phyloP scores from a whole-genome alignment of 352 stramenopile species.

The Phytopythium chamaehyphon region DNA sequence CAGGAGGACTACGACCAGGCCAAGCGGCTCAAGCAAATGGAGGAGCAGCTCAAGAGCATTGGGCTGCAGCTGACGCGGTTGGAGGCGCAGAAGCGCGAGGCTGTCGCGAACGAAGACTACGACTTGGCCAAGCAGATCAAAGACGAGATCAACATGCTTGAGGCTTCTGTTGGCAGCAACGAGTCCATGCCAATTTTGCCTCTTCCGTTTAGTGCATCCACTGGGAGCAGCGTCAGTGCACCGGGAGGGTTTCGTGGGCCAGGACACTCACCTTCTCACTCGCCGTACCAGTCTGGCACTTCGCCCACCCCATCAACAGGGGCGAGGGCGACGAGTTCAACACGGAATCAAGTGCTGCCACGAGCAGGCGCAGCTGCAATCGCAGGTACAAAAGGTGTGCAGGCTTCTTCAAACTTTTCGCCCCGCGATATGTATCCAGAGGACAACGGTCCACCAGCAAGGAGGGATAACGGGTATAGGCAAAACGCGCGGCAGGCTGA shows the following conservation, averaged over 20 bases:
- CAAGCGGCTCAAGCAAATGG: slow-evolving; percentile 77
- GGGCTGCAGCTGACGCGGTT: slow-evolving; percentile 85
- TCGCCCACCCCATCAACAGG: slow-evolving; percentile 3
- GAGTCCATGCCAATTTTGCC: slow-evolving; percentile 56
- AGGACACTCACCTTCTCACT: too few relatives aligned
- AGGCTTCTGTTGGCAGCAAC: slow-evolving; percentile 56
- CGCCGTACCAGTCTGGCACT: background rate
- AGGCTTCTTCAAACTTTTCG: slow-evolving; percentile 47
- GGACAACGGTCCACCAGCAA: slow-evolving; percentile 14
- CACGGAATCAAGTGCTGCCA: slow-evolving; percentile 42
- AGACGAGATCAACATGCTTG: slow-evolving; percentile 73
- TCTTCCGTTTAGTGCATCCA: slow-evolving; percentile 6
- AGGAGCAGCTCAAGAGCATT: slow-evolving; percentile 89
- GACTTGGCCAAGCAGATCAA: slow-evolving; percentile 90
- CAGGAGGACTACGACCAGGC: slow-evolving; percentile 91
- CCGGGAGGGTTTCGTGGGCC: too few relatives aligned
- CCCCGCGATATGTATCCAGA: slow-evolving; percentile 66
- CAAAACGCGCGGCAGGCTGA: background rate
- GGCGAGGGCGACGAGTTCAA: background rate
- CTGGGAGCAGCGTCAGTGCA: too few relatives aligned
- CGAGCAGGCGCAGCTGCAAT: slow-evolving; percentile 29
- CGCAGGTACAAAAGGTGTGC: slow-evolving; percentile 19
- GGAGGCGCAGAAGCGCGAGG: slow-evolving; percentile 84
- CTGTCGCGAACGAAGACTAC: slow-evolving; percentile 91
- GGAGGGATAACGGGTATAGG: slow-evolving; percentile 7